These are phyloP conservation scores for Nemophila menziesii DNA, from an alignment of 257 asterid species.

Conservation along the genomic window DNA sequence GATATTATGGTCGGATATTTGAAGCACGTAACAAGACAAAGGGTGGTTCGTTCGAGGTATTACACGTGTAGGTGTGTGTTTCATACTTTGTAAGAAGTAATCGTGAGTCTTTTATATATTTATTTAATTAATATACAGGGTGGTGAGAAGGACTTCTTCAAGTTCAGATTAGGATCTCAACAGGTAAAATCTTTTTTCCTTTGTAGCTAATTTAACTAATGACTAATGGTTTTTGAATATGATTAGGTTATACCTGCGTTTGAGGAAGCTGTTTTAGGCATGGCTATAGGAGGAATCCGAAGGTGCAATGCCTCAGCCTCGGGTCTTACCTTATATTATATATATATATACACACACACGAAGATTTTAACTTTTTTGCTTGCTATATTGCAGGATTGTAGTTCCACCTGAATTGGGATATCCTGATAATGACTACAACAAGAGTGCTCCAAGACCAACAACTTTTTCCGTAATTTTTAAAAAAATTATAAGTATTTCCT, in stretches of 20 bases:
- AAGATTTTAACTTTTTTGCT: conserved; percentile 8
- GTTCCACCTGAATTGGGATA: conserved; percentile 97
- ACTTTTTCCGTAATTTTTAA: conserved; percentile 92
- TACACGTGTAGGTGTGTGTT: too few relatives aligned
- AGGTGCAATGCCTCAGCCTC: conserved; percentile 47
- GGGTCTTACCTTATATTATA: too few relatives aligned
- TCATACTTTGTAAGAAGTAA: conserved; percentile 6
- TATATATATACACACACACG: not conserved
- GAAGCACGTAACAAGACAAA: conserved; percentile 98
- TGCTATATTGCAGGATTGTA: conserved; percentile 44
- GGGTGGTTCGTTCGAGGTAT: conserved; percentile 94
- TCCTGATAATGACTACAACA: conserved; percentile 86
- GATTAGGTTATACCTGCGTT: conserved; percentile 93
- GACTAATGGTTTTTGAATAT: conserved; percentile 16
- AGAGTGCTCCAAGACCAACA: conserved; percentile 93
- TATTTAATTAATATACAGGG: conserved; percentile 55
- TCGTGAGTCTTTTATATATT: conserved; percentile 1
- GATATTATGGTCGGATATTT: conserved; percentile 95
- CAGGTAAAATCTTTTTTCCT: conserved; percentile 42
- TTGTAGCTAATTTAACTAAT: not conserved
- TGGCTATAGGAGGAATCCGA: conserved; percentile 84
- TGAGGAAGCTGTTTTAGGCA: conserved; percentile 89
- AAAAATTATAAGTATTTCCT: too few relatives aligned
- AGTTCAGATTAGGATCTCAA: conserved; percentile 73
- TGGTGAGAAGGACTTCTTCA: conserved; percentile 81